Evolutionary conservation across 208 protist genomes (phyloP), one percentile per base, ranked within the genome.

Genomic region (Blechomonas ayalai): DNA sequence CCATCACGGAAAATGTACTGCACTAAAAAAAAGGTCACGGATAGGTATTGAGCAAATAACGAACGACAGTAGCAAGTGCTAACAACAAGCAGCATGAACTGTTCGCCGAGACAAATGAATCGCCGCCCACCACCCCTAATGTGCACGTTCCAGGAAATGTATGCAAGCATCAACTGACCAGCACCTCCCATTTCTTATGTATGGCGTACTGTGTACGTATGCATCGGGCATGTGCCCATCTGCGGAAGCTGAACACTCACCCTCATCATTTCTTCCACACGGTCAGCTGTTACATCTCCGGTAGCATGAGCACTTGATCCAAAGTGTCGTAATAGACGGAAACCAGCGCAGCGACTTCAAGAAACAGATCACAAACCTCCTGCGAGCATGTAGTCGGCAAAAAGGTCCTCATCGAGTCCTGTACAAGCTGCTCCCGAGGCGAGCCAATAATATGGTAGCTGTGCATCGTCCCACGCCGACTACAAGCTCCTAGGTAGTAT

Each of bases 311-410:
- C 6, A 85, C 64, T 44, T 81, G 58, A 39, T 87, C 77, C 26
- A 82, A 51, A 6, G 76, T 79, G 29, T 85, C 73, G 41, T 84
- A 92, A 45, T 89, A 92, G 15, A 81, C 57, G 9, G 84, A 88
- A 6, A 89, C 73, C 9, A 92, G 63, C 1, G 67, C 59, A 1
- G 84, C 69, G 1, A 89, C 74, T 24, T 89, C 79, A 22, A 89
- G 59, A 28, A 75, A 83, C 16, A 77, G 42, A 20, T 82, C 61
- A 38, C 63, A 69, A 26, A 89, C 80, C 44, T 82, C 62, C 15
- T 65, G 67, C 8, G 84, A 85, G 53, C 74, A 85, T 24, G 70
- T 68, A 18, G 60, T 60, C 6, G 74, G 55, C 16, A 47, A 59
- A 34, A 77, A 89, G 2, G 84, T 89, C 18, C 73, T 65, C 78